Evolutionary conservation across 2,329 filamentous ascomycete genomes (phyloP).

Genomic region (Microthyrium microscopicum): DNA sequence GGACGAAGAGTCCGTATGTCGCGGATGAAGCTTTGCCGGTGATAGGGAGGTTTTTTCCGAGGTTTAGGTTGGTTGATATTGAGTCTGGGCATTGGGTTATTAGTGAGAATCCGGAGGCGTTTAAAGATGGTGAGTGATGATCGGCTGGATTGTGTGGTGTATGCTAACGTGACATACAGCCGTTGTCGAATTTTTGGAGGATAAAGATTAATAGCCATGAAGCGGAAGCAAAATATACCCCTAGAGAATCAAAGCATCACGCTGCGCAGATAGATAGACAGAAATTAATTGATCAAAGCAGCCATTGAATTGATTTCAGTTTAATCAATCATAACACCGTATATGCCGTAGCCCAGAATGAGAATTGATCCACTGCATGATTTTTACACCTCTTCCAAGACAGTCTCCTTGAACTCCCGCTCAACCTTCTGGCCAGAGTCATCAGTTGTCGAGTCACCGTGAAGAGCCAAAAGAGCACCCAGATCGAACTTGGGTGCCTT

Average conservation of each 20-base stretch:
- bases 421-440: constrained; percentile 96
- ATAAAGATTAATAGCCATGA: constrained; percentile 21
- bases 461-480: constrained; percentile 84
- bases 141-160: background rate
- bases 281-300: too few species aligned
- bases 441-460: constrained; percentile 92
- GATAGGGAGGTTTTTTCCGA: constrained; percentile 68
- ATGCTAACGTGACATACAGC: constrained; percentile 23
- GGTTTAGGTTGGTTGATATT: constrained; percentile 55
- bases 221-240: background rate
- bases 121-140: constrained; percentile 47
- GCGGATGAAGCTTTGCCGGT: constrained; percentile 65
- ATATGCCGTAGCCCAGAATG: too few species aligned
- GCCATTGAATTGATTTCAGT: too few species aligned
- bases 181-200: constrained; percentile 47
- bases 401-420: constrained; percentile 97
- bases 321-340: too few species aligned
- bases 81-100: constrained; percentile 79
- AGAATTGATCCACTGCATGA: constrained; percentile 1
- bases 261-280: too few species aligned
- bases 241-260: too few species aligned
- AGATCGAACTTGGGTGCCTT: constrained; percentile 99
- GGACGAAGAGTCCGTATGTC: constrained; percentile 62
- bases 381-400: constrained; percentile 79
- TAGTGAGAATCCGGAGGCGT: constrained; percentile 70